Evolutionary conservation across 495 filamentous ascomycete genomes (phyloP), one percentile per base, ranked within the genome.

Genomic region (Hypoxylon lenormandii): DNA sequence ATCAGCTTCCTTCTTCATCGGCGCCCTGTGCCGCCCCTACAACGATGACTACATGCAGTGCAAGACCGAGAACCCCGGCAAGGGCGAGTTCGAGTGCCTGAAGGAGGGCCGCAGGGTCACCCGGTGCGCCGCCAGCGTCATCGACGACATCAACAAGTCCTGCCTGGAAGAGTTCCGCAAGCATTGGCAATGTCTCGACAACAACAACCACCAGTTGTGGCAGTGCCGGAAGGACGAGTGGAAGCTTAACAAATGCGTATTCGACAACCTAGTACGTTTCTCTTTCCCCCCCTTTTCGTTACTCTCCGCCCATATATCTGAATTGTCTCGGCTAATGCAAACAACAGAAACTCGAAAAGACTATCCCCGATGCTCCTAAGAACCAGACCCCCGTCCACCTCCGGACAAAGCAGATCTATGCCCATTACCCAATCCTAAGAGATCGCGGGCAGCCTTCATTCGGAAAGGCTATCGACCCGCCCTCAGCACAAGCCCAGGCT

Each of bases 31-130:
- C 88, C 89, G 86, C 74, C 84, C 91, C 48, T 99, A 92, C 83
- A 98, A 97, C 80, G 95, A 99, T 82, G 95, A 99, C 81, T 99
- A 88, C 80, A 98, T 99, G 93, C 88, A 95, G 81, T 99, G 95
- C 88, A 99, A 98, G 89, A 90, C 86, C 51, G 92, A 96, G 83
- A 86, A 83, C 73, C 85, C 91, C 47, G 96, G 95, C 55, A 87
- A 83, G 80, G 96, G 94, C 64, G 96, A 98, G 83, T 78, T 96
- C 49, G 93, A 97, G 57, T 99, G 95, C 80, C 80, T 99, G 84
- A 92, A 90, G 85, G 95, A 99, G 80, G 95, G 95, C 40, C 84
- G 95, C 77, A 93, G 94, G 80, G 95, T 98, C 43, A 99, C 95
- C 64, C 84, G 96, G 77, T 99, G 95, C 84, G 95, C 95, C 59